Percentiles rank a stretch among this genome's conserved stretches.
Evolutionary conservation across 2,329 filamentous ascomycete species (phyloP).

Genomic region (Nemania diffusa): DNA sequence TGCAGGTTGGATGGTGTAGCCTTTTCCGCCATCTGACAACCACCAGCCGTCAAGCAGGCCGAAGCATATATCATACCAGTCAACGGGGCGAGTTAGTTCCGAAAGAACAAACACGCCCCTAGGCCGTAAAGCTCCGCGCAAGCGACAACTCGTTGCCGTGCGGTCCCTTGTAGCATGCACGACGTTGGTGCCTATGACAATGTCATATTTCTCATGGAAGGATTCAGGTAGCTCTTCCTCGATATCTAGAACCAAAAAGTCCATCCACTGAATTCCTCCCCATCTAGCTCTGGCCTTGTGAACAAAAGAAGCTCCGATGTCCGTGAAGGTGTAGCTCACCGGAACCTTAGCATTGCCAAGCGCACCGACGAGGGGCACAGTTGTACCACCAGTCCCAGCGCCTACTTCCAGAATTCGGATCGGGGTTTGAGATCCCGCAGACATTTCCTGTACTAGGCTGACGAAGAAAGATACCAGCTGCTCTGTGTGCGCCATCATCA

Average conservation of each 20-base stretch:
- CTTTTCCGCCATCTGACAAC: neutral
- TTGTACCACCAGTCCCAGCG: too few species aligned
- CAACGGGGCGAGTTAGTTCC: slow-evolving; percentile 13
- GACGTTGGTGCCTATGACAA: slow-evolving; percentile 20
- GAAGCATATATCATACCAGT: slow-evolving; percentile 20
- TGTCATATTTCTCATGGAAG: slow-evolving; percentile 17
- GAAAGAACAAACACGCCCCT: slow-evolving; percentile 14
- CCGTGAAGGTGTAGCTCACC: slow-evolving; percentile 11
- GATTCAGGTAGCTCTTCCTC: slow-evolving; percentile 6
- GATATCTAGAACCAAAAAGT: slow-evolving; percentile 12
- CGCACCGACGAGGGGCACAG: slow-evolving; percentile 9
- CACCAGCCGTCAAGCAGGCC: slow-evolving; percentile 20
- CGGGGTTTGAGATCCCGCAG: neutral
- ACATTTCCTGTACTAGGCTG: neutral
- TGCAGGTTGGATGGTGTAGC: slow-evolving; percentile 15
- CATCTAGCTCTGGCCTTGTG: slow-evolving; percentile 8
- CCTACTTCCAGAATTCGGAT: slow-evolving; percentile 19
- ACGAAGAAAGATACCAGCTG: slow-evolving; percentile 16
- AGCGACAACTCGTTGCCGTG: slow-evolving; percentile 10
- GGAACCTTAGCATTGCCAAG: slow-evolving; percentile 8
- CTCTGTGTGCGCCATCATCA: slow-evolving; percentile 12
- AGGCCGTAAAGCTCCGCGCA: slow-evolving; percentile 10
- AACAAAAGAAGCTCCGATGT: slow-evolving; percentile 12
- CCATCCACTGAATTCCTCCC: slow-evolving; percentile 8
- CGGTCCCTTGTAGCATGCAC: slow-evolving; percentile 19